Evolutionary conservation across 1,284 basidiomycete genomes (phyloP).

Genomic region (Termitomyces sp.): DNA sequence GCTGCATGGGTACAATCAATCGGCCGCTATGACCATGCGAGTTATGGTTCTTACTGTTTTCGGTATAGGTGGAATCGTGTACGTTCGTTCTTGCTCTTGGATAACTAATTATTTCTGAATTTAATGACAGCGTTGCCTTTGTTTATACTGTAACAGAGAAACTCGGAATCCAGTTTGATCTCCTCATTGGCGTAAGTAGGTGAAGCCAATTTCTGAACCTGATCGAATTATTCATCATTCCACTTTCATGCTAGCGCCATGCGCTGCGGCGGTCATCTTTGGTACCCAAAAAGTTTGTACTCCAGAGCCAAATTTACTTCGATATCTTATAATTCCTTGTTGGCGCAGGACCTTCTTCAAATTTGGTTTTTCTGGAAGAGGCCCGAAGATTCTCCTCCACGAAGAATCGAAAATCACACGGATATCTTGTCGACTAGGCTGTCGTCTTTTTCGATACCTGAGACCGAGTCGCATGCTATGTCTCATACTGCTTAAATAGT

Average conservation of each 20-base stretch:
- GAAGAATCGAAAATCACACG: background rate
- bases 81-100: slow-evolving; percentile 1
- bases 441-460: background rate
- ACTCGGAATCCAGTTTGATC: slow-evolving; percentile 21
- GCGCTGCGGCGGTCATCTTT: slow-evolving; percentile 23
- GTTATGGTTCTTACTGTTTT: slow-evolving; percentile 22
- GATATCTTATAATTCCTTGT: background rate
- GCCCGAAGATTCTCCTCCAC: background rate
- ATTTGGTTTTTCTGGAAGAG: slow-evolving; percentile 15
- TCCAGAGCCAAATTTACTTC: background rate
- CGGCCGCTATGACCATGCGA: slow-evolving; percentile 23
- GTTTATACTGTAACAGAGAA: slow-evolving; percentile 20
- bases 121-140: slow-evolving; percentile 18
- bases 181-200: slow-evolving; percentile 23
- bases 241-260: slow-evolving; percentile 18
- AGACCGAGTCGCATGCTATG: background rate
- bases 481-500: background rate
- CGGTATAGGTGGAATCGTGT: slow-evolving; percentile 21
- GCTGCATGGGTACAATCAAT: slow-evolving; percentile 19
- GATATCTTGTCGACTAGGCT: slow-evolving; percentile 9
- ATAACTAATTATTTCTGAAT: background rate
- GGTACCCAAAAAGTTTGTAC: slow-evolving; percentile 20
- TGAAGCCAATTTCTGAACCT: background rate
- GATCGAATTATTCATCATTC: background rate
- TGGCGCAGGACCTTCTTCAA: slow-evolving; percentile 11